A percentile compares a stretch with the other conserved stretches of the same genome.
phyloP scores from a whole-genome alignment of 2,329 filamentous ascomycete genomes.

The Trichothecium roseum region DNA sequence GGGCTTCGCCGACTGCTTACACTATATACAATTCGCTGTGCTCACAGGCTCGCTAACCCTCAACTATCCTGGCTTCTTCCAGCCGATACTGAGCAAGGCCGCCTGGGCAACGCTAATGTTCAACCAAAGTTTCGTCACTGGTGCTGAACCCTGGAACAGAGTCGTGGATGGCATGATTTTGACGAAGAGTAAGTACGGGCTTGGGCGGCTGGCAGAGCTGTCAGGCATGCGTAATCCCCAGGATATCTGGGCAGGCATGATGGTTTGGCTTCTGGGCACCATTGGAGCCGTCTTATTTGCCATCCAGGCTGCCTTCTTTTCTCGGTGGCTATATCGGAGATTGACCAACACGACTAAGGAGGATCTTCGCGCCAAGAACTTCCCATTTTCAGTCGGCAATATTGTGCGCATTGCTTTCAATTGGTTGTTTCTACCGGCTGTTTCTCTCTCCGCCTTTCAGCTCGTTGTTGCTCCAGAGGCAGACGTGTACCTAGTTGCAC shows the following conservation, averaged over 20 bases:
- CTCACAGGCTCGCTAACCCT: slow-evolving; percentile 80
- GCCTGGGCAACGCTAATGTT: slow-evolving; percentile 90
- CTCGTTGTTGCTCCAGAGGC: slow-evolving; percentile 65
- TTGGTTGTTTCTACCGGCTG: slow-evolving; percentile 80
- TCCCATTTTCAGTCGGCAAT: slow-evolving; percentile 75
- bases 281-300: slow-evolving; percentile 56
- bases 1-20: slow-evolving; percentile 90
- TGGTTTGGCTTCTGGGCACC: slow-evolving; percentile 78
- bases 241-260: slow-evolving; percentile 92
- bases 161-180: slow-evolving; percentile 81
- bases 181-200: slow-evolving; percentile 65
- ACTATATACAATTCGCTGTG: slow-evolving; percentile 90
- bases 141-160: slow-evolving; percentile 53
- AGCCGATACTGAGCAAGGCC: slow-evolving; percentile 78
- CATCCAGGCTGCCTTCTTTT: slow-evolving; percentile 65
- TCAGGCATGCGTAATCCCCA: slow-evolving; percentile 65
- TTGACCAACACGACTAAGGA: slow-evolving; percentile 67
- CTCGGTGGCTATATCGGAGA: slow-evolving; percentile 65
- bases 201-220: slow-evolving; percentile 70
- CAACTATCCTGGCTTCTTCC: slow-evolving; percentile 88
- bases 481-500: slow-evolving; percentile 57
- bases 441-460: slow-evolving; percentile 84
- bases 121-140: slow-evolving; percentile 76
- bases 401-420: slow-evolving; percentile 81
- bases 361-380: slow-evolving; percentile 82